A percentile compares a stretch with the other conserved stretches of the same genome.
phyloP scores from a whole-genome alignment of 148 eudicot species.

The Silene uniflora region DNA sequence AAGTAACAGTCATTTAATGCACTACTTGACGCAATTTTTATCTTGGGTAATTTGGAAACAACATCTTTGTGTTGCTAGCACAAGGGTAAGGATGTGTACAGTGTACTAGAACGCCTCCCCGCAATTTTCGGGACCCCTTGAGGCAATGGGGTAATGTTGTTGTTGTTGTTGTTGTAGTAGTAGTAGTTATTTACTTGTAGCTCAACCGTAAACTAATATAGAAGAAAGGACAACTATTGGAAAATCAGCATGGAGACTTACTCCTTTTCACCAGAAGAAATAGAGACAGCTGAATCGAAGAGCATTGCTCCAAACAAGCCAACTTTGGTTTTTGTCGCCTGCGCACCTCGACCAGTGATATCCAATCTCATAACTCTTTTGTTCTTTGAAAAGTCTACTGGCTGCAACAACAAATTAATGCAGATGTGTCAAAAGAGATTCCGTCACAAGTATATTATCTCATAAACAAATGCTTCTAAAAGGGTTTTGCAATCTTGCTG shows the following conservation, averaged over 20 bases:
- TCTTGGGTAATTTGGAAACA: no score
- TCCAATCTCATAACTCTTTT: conserved; percentile 53
- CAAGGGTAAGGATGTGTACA: no score
- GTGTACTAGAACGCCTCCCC: no score
- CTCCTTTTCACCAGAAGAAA: conserved; percentile 73
- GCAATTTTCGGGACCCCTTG: no score
- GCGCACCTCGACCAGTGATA: conserved; percentile 49
- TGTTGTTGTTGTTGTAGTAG: no score
- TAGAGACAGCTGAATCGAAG: conserved; percentile 84
- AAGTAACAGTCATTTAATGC: no score
- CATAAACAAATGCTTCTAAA: not conserved
- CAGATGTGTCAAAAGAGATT: conserved; percentile 11
- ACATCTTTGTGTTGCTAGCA: no score
- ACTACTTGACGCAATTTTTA: no score
- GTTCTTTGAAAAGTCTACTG: conserved; percentile 46
- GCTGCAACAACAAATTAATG: conserved; percentile 42
- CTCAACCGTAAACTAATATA: not conserved
- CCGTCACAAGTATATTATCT: not conserved
- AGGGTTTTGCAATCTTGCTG: not conserved
- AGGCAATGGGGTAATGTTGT: no score
- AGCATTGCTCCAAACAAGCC: conserved; percentile 71
- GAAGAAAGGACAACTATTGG: not conserved
- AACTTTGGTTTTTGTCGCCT: conserved; percentile 61
- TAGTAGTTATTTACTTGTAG: not conserved
- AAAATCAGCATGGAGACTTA: conserved; percentile 42